Base-by-base conservation (phyloP, 768 basidiomycete genomes). In the Trichaptum fuscoviolaceum region DNA sequence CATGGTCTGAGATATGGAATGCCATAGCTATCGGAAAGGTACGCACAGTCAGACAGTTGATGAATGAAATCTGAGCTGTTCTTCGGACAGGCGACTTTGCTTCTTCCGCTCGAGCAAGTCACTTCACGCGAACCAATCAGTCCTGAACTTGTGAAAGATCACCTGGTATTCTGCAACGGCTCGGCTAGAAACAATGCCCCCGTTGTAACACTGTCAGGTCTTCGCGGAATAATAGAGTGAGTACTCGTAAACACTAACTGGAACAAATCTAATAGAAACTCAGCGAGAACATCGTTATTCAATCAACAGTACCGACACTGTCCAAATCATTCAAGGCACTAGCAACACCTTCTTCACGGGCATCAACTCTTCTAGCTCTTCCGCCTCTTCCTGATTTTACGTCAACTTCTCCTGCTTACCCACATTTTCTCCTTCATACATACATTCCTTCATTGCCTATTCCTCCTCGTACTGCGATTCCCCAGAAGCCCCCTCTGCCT, bases 131-230 rank as follows among this genome's bases (percentile, higher is more conserved):
- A 86, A 20, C 80, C 80, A 62, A 81, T 94, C 63, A 90, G 90
- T 0, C 77, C 87, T 0, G 90, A 93, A 2, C 87, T 95, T 66
- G 79, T 97, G 34, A 87, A 85, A 73, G 95, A 97, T 72, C 96
- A 99, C 73, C 75, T 96, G 65, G 78, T 86, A 34, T 81, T 94
- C 35, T 87, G 83, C 70, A 86, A 91, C 63, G 80, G 79, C 1
- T 78, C 83, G 1, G 77, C 81, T 25, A 73, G 71, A 58, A 79
- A 80, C 36, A 74, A 79, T 61, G 80, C 84, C 4, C 83, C 84
- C 35, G 75, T 94, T 15, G 83, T 94, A 3, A 93, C 93, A 0
- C 77, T 96, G 36, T 95, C 93, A 0, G 96, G 96, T 5, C 77
- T 98, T 27, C 80, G 95, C 24, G 95, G 93, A 7, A 74, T 93